These are phyloP conservation scores for Silybum marianum DNA, from an alignment of 129 eudicot species.

Conservation along the genomic window DNA sequence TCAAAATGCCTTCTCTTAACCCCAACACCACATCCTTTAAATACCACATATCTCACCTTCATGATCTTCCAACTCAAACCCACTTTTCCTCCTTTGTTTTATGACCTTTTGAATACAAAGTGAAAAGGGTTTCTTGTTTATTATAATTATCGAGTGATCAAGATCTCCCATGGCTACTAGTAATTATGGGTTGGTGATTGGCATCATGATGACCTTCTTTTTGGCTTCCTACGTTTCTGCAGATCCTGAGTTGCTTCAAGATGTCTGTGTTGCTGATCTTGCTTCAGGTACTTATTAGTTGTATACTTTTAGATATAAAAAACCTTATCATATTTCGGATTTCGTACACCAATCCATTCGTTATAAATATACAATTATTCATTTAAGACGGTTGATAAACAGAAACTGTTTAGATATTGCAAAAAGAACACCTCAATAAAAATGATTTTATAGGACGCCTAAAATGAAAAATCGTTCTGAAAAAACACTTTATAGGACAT, in stretches of 20 bases:
- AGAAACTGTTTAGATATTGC: not conserved
- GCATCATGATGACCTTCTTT: conserved; percentile 12
- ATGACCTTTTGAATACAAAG: conserved; percentile 1
- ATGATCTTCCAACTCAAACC: not conserved
- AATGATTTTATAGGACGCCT: too few species aligned
- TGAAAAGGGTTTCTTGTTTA: not conserved
- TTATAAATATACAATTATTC: not conserved
- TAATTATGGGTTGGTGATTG: conserved; percentile 17
- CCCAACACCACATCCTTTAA: not conserved
- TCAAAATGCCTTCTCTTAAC: conserved; percentile 16
- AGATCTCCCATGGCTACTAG: not conserved
- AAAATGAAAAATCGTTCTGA: too few species aligned
- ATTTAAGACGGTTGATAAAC: not conserved
- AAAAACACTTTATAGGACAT: too few species aligned
- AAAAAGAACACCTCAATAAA: too few species aligned
- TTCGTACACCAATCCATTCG: not conserved
- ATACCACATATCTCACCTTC: conserved; percentile 21
- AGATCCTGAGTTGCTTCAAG: conserved; percentile 79
- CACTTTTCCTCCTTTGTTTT: not conserved
- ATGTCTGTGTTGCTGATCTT: conserved; percentile 75
- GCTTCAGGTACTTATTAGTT: conserved; percentile 44
- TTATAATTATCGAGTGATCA: not conserved
- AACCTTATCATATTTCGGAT: not conserved
- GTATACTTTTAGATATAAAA: not conserved
- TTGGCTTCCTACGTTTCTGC: conserved; percentile 34